Evolutionary conservation across 73 alveolate species (phyloP).

Genomic region (Paramecium sonneborni): DNA sequence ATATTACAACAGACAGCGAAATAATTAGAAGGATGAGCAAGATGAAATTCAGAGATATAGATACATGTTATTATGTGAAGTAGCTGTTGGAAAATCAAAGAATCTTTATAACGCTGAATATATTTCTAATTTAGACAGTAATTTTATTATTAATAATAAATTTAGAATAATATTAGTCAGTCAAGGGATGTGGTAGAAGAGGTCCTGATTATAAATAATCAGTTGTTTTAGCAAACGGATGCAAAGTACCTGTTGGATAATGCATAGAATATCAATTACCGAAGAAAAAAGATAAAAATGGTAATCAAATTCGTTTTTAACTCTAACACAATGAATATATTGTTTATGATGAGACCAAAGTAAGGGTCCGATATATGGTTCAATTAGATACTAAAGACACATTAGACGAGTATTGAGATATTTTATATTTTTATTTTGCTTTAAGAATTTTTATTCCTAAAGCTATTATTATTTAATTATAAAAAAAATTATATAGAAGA

Average conservation of each 20-base stretch:
- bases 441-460: not conserved
- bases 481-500: not conserved
- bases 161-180: slow-evolving; percentile 63
- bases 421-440: not conserved
- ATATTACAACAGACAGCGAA: not conserved
- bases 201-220: slow-evolving; percentile 91
- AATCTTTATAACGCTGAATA: slow-evolving; percentile 63
- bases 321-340: slow-evolving; percentile 81
- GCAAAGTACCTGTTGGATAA: slow-evolving; percentile 89
- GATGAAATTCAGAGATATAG: slow-evolving; percentile 59
- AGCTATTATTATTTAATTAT: not conserved
- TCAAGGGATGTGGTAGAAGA: slow-evolving; percentile 73
- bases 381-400: slow-evolving; percentile 20
- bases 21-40: not conserved
- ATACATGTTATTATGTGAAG: slow-evolving; percentile 92
- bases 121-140: slow-evolving; percentile 67
- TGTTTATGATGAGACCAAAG: slow-evolving; percentile 87
- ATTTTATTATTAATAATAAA: not conserved
- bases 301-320: not conserved
- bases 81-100: slow-evolving; percentile 90
- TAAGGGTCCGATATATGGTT: slow-evolving; percentile 88
- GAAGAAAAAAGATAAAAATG: not conserved
- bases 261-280: slow-evolving; percentile 60
- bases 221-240: slow-evolving; percentile 89
- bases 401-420: not conserved